Percentiles rank a stretch among this genome's conserved stretches.
Conservation (phyloP, 2,329 filamentous ascomycete genomes). For the Dactylellina leptospora region DNA sequence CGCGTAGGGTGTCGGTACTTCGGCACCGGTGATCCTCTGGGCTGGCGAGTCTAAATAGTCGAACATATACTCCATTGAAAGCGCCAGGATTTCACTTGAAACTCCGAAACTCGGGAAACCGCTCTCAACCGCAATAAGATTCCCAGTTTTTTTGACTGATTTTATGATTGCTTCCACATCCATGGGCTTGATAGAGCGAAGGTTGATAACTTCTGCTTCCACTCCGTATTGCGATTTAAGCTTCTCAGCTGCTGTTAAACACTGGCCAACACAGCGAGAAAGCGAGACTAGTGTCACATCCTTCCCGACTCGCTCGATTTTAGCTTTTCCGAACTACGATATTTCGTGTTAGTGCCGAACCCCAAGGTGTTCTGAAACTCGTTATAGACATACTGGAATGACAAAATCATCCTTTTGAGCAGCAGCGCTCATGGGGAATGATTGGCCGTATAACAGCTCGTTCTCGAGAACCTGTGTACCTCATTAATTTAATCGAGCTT, state of each 20-base stretch:
- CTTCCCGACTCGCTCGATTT: constrained; percentile 95
- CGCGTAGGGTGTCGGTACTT: constrained; percentile 88
- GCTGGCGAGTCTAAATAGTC: constrained; percentile 96
- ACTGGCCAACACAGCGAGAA: constrained; percentile 94
- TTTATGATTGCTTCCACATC: constrained; percentile 95
- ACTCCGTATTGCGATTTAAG: constrained; percentile 97
- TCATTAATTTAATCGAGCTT: background rate
- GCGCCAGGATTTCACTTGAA: constrained; percentile 87
- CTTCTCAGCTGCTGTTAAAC: constrained; percentile 83
- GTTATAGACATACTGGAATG: constrained; percentile 67
- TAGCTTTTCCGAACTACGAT: constrained; percentile 87
- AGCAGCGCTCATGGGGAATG: constrained; percentile 94
- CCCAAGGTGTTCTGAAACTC: background rate
- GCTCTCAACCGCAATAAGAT: constrained; percentile 89
- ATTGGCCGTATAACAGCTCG: constrained; percentile 85
- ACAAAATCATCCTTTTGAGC: constrained; percentile 97
- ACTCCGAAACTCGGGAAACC: constrained; percentile 97
- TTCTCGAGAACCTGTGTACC: constrained; percentile 72
- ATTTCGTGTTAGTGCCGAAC: background rate
- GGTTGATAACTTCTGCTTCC: constrained; percentile 95
- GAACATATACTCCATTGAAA: constrained; percentile 97
- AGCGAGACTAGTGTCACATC: constrained; percentile 95
- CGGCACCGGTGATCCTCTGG: constrained; percentile 91
- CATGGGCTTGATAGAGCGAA: constrained; percentile 95
- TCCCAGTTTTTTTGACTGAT: constrained; percentile 98